Conservation (phyloP, 139 green algal species). For the Coelastrella sp. region DNA sequence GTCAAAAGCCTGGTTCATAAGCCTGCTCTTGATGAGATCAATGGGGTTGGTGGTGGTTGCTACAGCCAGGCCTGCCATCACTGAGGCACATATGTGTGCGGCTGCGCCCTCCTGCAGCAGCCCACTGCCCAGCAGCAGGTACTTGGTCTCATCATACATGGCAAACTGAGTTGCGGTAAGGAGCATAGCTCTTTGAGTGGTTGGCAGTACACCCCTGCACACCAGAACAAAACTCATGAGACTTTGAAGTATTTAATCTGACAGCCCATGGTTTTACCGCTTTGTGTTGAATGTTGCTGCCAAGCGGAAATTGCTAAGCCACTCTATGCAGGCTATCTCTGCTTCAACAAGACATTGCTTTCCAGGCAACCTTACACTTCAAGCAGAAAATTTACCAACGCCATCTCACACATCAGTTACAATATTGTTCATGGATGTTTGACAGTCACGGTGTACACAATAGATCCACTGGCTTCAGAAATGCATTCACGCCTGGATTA, state of each 20-base stretch:
- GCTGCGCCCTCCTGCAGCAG: slow-evolving; percentile 11
- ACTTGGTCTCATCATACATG: slow-evolving; percentile 38
- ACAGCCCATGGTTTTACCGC: too few relatives aligned
- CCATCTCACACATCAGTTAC: too few relatives aligned
- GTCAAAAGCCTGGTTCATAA: slow-evolving; percentile 46
- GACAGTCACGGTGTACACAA: too few relatives aligned
- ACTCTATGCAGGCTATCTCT: too few relatives aligned
- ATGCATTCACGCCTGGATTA: neutral
- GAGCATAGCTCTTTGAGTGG: slow-evolving; percentile 23
- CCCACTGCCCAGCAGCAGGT: slow-evolving; percentile 22
- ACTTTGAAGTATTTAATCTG: neutral
- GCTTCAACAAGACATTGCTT: too few relatives aligned
- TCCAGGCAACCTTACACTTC: too few relatives aligned
- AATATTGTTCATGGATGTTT: too few relatives aligned
- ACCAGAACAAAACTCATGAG: neutral
- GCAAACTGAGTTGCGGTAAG: slow-evolving; percentile 31
- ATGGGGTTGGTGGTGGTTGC: slow-evolving; percentile 42
- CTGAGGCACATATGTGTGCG: slow-evolving; percentile 21
- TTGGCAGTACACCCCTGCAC: slow-evolving; percentile 38
- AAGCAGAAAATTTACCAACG: too few relatives aligned
- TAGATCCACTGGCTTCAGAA: too few relatives aligned
- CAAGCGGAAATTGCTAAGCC: too few relatives aligned
- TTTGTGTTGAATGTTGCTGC: too few relatives aligned
- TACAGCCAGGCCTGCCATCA: slow-evolving; percentile 30
- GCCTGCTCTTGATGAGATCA: slow-evolving; percentile 33